Conservation (phyloP, 1,139 yeast genomes). For the Kluyveromyces sp. region DNA sequence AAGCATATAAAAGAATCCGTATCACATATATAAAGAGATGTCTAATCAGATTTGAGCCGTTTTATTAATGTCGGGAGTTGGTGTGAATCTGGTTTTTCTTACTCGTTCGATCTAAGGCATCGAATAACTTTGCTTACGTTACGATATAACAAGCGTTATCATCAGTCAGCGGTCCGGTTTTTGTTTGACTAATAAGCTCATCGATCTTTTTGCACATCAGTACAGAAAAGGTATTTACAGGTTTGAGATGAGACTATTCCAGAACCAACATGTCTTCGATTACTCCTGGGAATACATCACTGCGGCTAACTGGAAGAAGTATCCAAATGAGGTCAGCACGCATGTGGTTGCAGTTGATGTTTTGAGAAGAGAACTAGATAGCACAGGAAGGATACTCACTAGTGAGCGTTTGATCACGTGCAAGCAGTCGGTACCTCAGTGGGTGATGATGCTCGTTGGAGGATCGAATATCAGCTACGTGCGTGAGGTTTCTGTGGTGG, state of each 20-base stretch:
- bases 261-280: constrained; percentile 57
- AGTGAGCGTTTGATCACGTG: constrained; percentile 89
- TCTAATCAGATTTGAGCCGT: too few relatives aligned
- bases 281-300: constrained; percentile 94
- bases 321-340: constrained; percentile 85
- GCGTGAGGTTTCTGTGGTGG: constrained; percentile 83
- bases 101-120: too few relatives aligned
- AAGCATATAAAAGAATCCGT: background rate
- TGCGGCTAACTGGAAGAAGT: constrained; percentile 94
- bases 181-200: too few relatives aligned
- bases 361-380: constrained; percentile 60
- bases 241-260: constrained; percentile 64
- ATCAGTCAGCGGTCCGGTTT: too few relatives aligned
- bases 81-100: too few relatives aligned
- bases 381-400: constrained; percentile 48
- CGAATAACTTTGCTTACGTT: too few relatives aligned
- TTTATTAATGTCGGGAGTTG: too few relatives aligned
- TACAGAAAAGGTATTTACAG: background rate
- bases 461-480: constrained; percentile 71
- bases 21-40: too few relatives aligned
- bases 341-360: constrained; percentile 97
- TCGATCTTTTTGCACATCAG: background rate
- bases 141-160: too few relatives aligned
- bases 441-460: constrained; percentile 74
- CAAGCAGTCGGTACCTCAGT: constrained; percentile 76